A percentile compares a stretch with the other conserved stretches of the same genome.
These are phyloP conservation scores for Chenopodium quinoa DNA, from an alignment of 148 eudicot species.

Conservation along the genomic window DNA sequence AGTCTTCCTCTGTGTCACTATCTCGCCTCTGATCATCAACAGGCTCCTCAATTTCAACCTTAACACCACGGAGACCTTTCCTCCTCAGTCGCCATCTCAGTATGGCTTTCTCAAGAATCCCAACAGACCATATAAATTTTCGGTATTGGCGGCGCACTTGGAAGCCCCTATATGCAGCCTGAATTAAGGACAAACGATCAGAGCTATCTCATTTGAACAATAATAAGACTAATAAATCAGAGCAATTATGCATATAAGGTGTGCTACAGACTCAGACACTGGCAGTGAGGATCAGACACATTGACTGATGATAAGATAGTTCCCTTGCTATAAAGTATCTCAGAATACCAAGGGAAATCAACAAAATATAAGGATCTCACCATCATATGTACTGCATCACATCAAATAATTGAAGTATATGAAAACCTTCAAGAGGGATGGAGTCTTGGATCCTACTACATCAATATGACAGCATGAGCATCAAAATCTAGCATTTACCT, in stretches of 20 bases:
- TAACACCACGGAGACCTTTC: constrained; percentile 79
- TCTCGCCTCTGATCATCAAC: constrained; percentile 36
- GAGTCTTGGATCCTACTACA: background rate
- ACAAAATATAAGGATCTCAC: background rate
- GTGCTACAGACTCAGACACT: background rate
- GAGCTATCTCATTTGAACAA: background rate
- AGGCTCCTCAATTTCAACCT: constrained; percentile 43
- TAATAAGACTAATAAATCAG: background rate
- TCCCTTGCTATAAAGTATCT: background rate
- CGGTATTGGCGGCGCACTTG: constrained; percentile 71
- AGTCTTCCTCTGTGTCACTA: constrained; percentile 68
- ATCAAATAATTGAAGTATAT: background rate
- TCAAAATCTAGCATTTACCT: constrained; percentile 48
- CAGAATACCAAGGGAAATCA: background rate
- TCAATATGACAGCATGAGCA: background rate
- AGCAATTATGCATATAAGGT: background rate
- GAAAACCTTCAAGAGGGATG: background rate
- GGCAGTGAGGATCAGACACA: background rate
- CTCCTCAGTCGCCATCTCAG: constrained; percentile 82
- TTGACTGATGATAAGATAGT: background rate
- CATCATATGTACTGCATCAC: background rate
- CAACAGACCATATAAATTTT: constrained; percentile 84
- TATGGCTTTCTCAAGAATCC: constrained; percentile 86
- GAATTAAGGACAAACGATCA: constrained; percentile 9
- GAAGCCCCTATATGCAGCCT: constrained; percentile 79